Conservation (phyloP, 352 stramenopile genomes). For the Phytophthora colocasiae region DNA sequence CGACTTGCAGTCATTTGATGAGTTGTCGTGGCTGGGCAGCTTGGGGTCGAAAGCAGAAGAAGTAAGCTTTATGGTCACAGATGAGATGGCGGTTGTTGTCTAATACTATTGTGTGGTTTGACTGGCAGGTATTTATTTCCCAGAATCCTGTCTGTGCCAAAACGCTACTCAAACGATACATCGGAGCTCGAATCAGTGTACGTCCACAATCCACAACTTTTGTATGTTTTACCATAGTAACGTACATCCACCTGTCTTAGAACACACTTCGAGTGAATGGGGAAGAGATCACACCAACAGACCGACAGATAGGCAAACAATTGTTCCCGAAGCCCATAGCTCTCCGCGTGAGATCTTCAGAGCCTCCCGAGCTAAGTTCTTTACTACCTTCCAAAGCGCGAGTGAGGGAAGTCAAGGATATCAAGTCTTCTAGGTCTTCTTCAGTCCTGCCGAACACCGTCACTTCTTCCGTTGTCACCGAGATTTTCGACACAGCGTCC, state of each 20-base stretch:
- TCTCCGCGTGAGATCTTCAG: conserved; percentile 6
- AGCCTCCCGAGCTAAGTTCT: conserved; percentile 10
- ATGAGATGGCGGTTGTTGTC: neutral
- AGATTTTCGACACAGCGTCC: conserved; percentile 55
- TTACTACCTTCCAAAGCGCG: conserved; percentile 23
- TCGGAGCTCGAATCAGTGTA: conserved; percentile 62
- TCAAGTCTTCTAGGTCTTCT: conserved; percentile 17
- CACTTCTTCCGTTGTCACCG: conserved; percentile 34
- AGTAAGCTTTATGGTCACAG: conserved; percentile 34
- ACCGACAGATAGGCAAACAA: conserved; percentile 57
- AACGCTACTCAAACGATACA: conserved; percentile 59
- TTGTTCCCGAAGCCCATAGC: conserved; percentile 57
- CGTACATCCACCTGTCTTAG: conserved; percentile 20
- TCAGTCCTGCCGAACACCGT: conserved; percentile 11
- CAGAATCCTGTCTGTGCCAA: conserved; percentile 67
- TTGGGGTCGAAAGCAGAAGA: conserved; percentile 73
- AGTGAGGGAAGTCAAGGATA: conserved; percentile 33
- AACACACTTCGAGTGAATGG: conserved; percentile 72
- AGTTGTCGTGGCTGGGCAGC: conserved; percentile 62
- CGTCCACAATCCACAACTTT: conserved; percentile 7
- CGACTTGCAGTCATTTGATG: conserved; percentile 66
- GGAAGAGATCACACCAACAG: conserved; percentile 57
- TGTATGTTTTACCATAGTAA: neutral
- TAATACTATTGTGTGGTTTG: neutral
- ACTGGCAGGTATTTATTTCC: conserved; percentile 62